Evolutionary conservation across 139 green algal species (phyloP).

Genomic region (Nannochloris sp.): DNA sequence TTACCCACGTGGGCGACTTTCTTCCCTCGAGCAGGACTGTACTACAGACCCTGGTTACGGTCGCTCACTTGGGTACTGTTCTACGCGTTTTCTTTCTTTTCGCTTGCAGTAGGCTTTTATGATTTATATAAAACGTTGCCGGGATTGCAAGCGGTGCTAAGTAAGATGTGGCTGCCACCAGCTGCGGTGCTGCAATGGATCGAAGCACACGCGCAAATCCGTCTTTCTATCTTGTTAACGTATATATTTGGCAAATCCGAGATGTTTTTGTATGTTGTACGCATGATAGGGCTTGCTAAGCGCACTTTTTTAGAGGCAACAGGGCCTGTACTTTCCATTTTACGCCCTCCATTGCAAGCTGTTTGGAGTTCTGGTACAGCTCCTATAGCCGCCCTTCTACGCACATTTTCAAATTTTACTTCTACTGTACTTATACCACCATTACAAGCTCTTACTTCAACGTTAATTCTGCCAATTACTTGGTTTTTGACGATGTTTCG

Average conservation of each 20-base stretch:
- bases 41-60: constrained; percentile 73
- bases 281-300: constrained; percentile 11
- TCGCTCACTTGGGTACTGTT: constrained; percentile 57
- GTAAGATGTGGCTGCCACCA: constrained; percentile 43
- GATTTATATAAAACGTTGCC: constrained; percentile 78
- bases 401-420: too few relatives aligned
- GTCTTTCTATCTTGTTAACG: constrained; percentile 75
- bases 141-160: constrained; percentile 42
- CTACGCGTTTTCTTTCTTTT: constrained; percentile 63
- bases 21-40: constrained; percentile 53
- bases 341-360: too few relatives aligned
- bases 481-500: too few relatives aligned
- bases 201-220: constrained; percentile 58
- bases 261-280: constrained; percentile 47
- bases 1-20: constrained; percentile 69
- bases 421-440: too few relatives aligned
- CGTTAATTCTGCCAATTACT: too few relatives aligned
- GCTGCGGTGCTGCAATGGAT: constrained; percentile 65
- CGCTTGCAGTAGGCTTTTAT: constrained; percentile 61
- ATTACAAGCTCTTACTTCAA: too few relatives aligned
- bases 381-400: too few relatives aligned
- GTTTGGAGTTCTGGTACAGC: too few relatives aligned
- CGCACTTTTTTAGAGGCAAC: neutral
- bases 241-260: constrained; percentile 74
- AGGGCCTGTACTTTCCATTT: neutral